Percentiles rank a stretch among this genome's conserved stretches.
Evolutionary conservation across 2,329 filamentous ascomycete genomes (phyloP).

Genomic region (Talaromyces sp.): DNA sequence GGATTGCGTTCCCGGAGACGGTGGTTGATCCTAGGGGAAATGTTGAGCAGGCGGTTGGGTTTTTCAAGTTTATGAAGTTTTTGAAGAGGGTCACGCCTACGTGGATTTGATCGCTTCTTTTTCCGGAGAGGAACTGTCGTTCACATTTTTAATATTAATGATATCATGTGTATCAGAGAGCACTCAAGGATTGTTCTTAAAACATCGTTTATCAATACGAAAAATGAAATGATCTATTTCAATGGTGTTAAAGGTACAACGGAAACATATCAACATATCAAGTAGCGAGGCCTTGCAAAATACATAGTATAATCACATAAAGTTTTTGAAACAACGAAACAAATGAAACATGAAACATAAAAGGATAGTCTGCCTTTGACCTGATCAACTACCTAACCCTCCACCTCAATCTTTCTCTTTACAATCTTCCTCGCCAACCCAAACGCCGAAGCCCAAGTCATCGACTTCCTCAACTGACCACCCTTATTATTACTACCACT

Average conservation of each 20-base stretch:
- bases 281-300: background rate
- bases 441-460: conserved; percentile 17
- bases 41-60: conserved; percentile 59
- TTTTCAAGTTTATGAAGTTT: conserved; percentile 65
- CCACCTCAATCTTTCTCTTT: conserved; percentile 16
- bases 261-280: background rate
- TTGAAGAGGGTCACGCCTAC: conserved; percentile 53
- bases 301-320: background rate
- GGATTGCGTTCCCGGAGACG: conserved; percentile 61
- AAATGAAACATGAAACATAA: background rate
- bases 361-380: background rate
- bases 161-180: background rate
- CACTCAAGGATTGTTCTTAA: background rate
- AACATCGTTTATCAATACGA: background rate
- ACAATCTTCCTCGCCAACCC: conserved; percentile 17
- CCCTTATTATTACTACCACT: background rate
- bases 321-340: background rate
- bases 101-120: conserved; percentile 37
- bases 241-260: background rate
- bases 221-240: background rate
- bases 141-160: background rate
- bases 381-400: background rate
- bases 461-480: conserved; percentile 7
- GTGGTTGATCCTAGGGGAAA: conserved; percentile 61
- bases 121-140: background rate